Base-by-base conservation (phyloP, 805 yeast genomes). In the Nakazawaea peltata region DNA sequence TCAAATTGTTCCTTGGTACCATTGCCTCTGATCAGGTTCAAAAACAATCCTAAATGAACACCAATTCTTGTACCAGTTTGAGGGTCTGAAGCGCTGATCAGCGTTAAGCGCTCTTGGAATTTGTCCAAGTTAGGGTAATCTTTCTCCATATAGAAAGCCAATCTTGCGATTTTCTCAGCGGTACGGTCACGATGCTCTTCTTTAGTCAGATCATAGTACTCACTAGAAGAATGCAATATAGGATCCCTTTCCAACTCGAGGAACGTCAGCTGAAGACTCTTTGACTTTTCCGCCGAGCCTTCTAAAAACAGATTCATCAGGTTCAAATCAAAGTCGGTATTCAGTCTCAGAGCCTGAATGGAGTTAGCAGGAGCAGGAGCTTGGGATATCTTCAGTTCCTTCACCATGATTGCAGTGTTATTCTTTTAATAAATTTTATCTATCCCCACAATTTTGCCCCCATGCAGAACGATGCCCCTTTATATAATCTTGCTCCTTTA, bases 31-130 rank as follows among this genome's bases (percentile, higher is more conserved):
- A 88, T 62, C 39, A 95, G 84, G 39, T 76, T 72, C 35, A 85
- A 68, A 54, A 90, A 90, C 39, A 88, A 67, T 4, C 95, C 96
- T 44, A 81, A 66, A 63, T 88, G 94, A 37, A 88, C 87, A 28
- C 95, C 95, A 33, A 84, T 58, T 48, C 97, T 73, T 22, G 95
- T 87, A 34, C 77, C 74, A 30, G 82, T 62, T 46, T 78, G 79
- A 13, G 95, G 94, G 56, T 90, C 97, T 42, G 78, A 68, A 29
- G 78, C 63, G 13, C 77, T 75, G 21, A 79, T 56, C 38, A 78
- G 44, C 22, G 76, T 68, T 41, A 80, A 59, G 49, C 88, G 63
- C 46, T 71, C 67, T 52, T 72, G 73, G 53, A 79, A 78, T 26
- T 54, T 59, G 18, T 65, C 63, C 33, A 58, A 57, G 40, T 54